phyloP scores from a whole-genome alignment of 345 rosid species.

The Linum usitatissimum region DNA sequence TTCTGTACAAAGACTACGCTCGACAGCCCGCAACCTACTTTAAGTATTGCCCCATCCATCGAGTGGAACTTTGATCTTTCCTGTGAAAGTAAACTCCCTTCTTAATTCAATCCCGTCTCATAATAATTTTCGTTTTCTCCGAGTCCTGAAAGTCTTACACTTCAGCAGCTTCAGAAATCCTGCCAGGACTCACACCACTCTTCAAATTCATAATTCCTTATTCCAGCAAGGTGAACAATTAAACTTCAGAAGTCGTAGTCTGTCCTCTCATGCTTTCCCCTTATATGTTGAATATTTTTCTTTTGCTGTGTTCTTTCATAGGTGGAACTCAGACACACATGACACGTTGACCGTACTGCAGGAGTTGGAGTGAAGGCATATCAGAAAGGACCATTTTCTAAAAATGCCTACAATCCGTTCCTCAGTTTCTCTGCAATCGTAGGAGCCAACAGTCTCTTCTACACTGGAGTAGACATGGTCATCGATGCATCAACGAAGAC shows the following conservation, averaged over 20 bases:
- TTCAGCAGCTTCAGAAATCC: slow-evolving; percentile 33
- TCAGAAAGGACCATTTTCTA: slow-evolving; percentile 13
- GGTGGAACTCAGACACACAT: slow-evolving; percentile 35
- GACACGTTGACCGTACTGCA: slow-evolving; percentile 32
- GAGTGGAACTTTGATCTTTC: slow-evolving; percentile 38
- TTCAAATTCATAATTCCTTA: slow-evolving; percentile 35
- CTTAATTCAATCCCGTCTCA: slow-evolving; percentile 6
- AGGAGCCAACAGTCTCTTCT: slow-evolving; percentile 27
- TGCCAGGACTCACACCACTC: slow-evolving; percentile 37
- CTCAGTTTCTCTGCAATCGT: slow-evolving; percentile 32
- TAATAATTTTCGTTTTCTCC: neutral
- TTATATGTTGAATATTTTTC: too few relatives aligned
- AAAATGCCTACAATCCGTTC: slow-evolving; percentile 24
- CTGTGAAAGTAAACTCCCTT: slow-evolving; percentile 28
- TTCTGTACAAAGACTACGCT: slow-evolving; percentile 45
- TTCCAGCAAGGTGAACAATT: too few relatives aligned
- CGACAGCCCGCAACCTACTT: slow-evolving; percentile 30
- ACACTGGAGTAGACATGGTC: slow-evolving; percentile 30
- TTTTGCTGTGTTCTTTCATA: too few relatives aligned
- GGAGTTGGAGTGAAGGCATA: slow-evolving; percentile 26
- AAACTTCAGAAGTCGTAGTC: too few relatives aligned
- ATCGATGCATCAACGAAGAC: slow-evolving; percentile 19
- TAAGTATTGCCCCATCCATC: slow-evolving; percentile 13
- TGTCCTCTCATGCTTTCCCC: too few relatives aligned
- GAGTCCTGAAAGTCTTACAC: neutral